phyloP scores from a whole-genome alignment of 2,329 filamentous ascomycete genomes.

The Sarocladiaceae sp. region DNA sequence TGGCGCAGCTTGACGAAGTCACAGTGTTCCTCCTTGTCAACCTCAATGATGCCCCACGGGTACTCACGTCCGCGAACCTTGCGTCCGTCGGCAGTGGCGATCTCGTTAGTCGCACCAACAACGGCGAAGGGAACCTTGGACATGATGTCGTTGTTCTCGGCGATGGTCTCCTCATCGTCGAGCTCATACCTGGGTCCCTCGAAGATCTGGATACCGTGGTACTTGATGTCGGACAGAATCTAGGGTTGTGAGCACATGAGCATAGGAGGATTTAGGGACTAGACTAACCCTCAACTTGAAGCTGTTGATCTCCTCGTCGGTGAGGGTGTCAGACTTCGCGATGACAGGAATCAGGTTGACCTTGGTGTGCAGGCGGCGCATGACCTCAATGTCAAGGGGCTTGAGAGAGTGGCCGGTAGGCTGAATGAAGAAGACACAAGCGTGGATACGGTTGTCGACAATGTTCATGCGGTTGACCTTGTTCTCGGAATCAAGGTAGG shows the following conservation, averaged over 20 bases:
- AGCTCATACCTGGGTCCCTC: slow-evolving; percentile 98
- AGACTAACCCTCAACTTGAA: slow-evolving; percentile 95
- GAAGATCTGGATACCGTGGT: slow-evolving; percentile 98
- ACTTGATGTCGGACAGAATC: slow-evolving; percentile 95
- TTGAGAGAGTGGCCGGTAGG: slow-evolving; percentile 97
- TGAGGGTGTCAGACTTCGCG: slow-evolving; percentile 96
- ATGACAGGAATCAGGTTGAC: slow-evolving; percentile 99
- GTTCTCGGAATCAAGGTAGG: slow-evolving; percentile 98
- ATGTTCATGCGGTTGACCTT: slow-evolving; percentile 99
- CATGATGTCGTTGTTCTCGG: slow-evolving; percentile 99
- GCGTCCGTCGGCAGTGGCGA: slow-evolving; percentile 84
- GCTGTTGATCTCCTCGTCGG: slow-evolving; percentile 87
- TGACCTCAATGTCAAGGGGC: slow-evolving; percentile 97
- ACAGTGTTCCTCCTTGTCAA: slow-evolving; percentile 99
- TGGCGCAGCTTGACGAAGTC: slow-evolving; percentile 99
- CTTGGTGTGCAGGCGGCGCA: slow-evolving; percentile 99
- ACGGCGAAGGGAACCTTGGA: slow-evolving; percentile 99
- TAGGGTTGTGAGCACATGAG: slow-evolving; percentile 31
- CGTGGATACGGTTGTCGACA: slow-evolving; percentile 97
- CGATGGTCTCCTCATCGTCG: slow-evolving; percentile 98
- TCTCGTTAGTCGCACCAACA: slow-evolving; percentile 93
- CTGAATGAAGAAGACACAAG: slow-evolving; percentile 99
- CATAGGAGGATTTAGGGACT: neutral
- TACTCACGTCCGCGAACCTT: slow-evolving; percentile 95
- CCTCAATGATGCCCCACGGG: slow-evolving; percentile 98